These are phyloP conservation scores for Iberis amara DNA, from an alignment of 441 rosid genomes.

Conservation along the genomic window DNA sequence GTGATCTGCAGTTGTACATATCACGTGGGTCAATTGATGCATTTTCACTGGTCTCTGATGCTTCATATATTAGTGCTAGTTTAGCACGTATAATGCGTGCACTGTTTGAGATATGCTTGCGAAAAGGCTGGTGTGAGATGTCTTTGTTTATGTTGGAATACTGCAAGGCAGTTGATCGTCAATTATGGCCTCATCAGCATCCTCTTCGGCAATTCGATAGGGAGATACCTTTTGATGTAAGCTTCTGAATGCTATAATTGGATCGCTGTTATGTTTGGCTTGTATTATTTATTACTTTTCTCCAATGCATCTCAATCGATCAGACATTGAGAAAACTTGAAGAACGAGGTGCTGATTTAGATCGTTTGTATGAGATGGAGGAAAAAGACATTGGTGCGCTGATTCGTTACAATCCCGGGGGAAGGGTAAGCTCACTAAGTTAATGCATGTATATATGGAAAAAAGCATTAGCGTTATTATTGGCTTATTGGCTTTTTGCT, in stretches of 20 bases:
- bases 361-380: slow-evolving; percentile 87
- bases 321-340: slow-evolving; percentile 96
- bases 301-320: slow-evolving; percentile 26
- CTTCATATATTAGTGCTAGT: slow-evolving; percentile 98
- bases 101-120: slow-evolving; percentile 90
- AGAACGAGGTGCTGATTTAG: slow-evolving; percentile 86
- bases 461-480: slow-evolving; percentile 10
- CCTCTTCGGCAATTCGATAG: slow-evolving; percentile 95
- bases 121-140: slow-evolving; percentile 98
- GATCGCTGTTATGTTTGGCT: not conserved
- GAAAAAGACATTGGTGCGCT: slow-evolving; percentile 93
- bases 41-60: slow-evolving; percentile 94
- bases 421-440: slow-evolving; percentile 54
- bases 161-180: slow-evolving; percentile 99
- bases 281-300: slow-evolving; percentile 13
- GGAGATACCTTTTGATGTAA: slow-evolving; percentile 81
- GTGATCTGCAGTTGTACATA: slow-evolving; percentile 76
- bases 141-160: slow-evolving; percentile 89
- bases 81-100: slow-evolving; percentile 99
- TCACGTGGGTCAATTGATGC: slow-evolving; percentile 93
- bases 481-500: slow-evolving; percentile 25
- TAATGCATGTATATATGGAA: slow-evolving; percentile 16
- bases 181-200: slow-evolving; percentile 97
- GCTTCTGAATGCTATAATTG: slow-evolving; percentile 26
- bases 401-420: slow-evolving; percentile 93